Percentiles rank a stretch among this genome's conserved stretches.
These are phyloP conservation scores for Crithidia acanthocephali DNA, from an alignment of 208 protist genomes.

Conservation along the genomic window DNA sequence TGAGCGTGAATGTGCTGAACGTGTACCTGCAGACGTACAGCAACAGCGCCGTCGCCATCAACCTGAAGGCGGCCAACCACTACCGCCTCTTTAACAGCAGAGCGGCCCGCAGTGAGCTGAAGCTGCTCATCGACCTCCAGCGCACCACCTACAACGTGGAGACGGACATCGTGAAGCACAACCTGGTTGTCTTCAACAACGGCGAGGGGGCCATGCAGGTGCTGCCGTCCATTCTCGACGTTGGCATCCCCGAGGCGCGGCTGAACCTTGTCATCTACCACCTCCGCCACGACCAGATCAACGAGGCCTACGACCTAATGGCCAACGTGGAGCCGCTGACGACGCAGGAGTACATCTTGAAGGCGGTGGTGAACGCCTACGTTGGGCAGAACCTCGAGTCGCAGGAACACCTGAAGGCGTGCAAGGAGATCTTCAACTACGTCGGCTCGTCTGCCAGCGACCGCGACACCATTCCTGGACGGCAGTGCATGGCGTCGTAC, in stretches of 20 bases:
- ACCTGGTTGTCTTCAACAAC: conserved; percentile 97
- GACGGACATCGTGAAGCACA: conserved; percentile 96
- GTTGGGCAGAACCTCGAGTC: conserved; percentile 92
- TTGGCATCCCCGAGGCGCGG: conserved; percentile 94
- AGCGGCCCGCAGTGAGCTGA: conserved; percentile 93
- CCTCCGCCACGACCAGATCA: conserved; percentile 94
- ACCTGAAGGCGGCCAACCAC: conserved; percentile 97
- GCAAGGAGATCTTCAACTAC: conserved; percentile 97
- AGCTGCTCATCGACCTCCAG: conserved; percentile 90
- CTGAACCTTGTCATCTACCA: conserved; percentile 98
- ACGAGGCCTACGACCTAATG: conserved; percentile 96
- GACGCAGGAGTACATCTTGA: conserved; percentile 96
- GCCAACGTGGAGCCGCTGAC: conserved; percentile 94
- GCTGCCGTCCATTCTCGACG: conserved; percentile 92
- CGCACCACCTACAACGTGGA: conserved; percentile 90
- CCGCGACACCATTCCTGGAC: conserved; percentile 97
- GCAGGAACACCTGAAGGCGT: conserved; percentile 93
- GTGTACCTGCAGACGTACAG: conserved; percentile 91
- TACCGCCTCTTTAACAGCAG: conserved; percentile 95
- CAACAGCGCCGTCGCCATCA: conserved; percentile 95
- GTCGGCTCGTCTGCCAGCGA: conserved; percentile 94
- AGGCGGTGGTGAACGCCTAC: conserved; percentile 94
- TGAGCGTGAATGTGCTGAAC: conserved; percentile 92
- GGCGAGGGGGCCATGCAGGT: conserved; percentile 96
- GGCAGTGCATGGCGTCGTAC: conserved; percentile 98